Conservation (phyloP, 2,329 filamentous ascomycete species). For the Dendrostoma leiphaemia region DNA sequence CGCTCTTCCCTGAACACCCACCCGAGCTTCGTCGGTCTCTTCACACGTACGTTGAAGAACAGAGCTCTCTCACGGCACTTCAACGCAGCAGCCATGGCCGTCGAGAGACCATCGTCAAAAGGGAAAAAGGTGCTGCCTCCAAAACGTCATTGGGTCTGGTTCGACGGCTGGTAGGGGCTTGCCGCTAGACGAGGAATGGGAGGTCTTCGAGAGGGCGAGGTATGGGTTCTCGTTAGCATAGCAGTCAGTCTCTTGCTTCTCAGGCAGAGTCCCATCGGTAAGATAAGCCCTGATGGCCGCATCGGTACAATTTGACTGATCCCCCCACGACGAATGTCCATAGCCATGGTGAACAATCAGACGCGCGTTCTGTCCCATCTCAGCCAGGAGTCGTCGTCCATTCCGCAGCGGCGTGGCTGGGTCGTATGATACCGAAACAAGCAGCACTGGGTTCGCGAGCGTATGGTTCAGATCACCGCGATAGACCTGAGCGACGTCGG, state of each 20-base stretch:
- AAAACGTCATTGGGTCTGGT: constrained; percentile 20
- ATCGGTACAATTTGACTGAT: constrained; percentile 45
- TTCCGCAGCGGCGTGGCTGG: constrained; percentile 50
- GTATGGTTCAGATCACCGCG: constrained; percentile 43
- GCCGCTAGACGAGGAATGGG: not conserved
- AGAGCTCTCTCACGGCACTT: not conserved
- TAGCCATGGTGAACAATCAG: constrained; percentile 49
- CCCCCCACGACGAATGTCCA: constrained; percentile 45
- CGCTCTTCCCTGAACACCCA: no score
- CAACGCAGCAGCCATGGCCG: not conserved
- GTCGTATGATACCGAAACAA: constrained; percentile 49
- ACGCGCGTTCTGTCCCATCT: constrained; percentile 48
- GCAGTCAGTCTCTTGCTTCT: constrained; percentile 41
- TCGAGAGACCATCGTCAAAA: constrained; percentile 14
- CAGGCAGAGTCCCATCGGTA: constrained; percentile 38
- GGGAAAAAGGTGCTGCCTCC: constrained; percentile 24
- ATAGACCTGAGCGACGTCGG: constrained; percentile 43
- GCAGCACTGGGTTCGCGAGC: constrained; percentile 41
- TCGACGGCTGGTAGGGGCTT: not conserved
- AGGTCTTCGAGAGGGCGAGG: constrained; percentile 15
- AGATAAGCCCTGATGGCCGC: constrained; percentile 38
- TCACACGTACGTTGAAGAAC: not conserved
- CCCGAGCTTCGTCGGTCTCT: no score
- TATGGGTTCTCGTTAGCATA: constrained; percentile 49
- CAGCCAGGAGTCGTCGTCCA: constrained; percentile 39